These are phyloP conservation scores for Glycine latifolia DNA, from an alignment of 306 rosid genomes.

Conservation along the genomic window DNA sequence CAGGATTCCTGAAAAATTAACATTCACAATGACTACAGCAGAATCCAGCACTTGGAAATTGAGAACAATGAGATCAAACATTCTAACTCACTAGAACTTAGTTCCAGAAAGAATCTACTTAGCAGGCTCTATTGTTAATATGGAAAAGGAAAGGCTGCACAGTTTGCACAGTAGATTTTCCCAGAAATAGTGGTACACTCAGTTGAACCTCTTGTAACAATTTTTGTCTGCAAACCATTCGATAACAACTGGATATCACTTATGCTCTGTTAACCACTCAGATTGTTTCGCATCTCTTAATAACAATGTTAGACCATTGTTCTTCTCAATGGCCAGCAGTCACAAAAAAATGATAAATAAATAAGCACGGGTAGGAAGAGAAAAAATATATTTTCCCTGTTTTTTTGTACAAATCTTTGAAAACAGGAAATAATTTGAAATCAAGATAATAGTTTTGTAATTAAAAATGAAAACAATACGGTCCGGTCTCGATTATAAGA, in stretches of 20 bases:
- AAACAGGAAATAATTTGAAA: too few species aligned
- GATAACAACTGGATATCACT: not conserved
- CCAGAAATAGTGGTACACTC: not conserved
- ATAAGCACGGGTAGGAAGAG: not conserved
- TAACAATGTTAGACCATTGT: not conserved
- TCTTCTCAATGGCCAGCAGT: not conserved
- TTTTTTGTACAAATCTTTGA: too few species aligned
- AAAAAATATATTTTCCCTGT: not conserved
- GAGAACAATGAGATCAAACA: not conserved
- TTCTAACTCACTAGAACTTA: slow-evolving; percentile 1
- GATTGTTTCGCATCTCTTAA: slow-evolving; percentile 22
- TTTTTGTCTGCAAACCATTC: slow-evolving; percentile 3
- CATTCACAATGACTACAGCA: slow-evolving; percentile 24
- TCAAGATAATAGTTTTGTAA: too few species aligned
- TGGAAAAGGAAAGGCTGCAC: not conserved
- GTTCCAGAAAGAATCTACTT: slow-evolving; percentile 1
- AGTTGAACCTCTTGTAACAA: slow-evolving; percentile 1
- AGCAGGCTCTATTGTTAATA: not conserved
- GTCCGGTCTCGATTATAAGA: too few species aligned
- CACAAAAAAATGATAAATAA: not conserved
- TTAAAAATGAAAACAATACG: too few species aligned
- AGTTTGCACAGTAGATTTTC: slow-evolving; percentile 5
- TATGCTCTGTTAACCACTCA: not conserved
- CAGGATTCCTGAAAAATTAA: slow-evolving; percentile 73
- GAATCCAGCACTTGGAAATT: slow-evolving; percentile 18